Percentiles rank a stretch among this genome's conserved stretches.
phyloP scores from a whole-genome alignment of 345 rosid species.

The Populus pruinosa region DNA sequence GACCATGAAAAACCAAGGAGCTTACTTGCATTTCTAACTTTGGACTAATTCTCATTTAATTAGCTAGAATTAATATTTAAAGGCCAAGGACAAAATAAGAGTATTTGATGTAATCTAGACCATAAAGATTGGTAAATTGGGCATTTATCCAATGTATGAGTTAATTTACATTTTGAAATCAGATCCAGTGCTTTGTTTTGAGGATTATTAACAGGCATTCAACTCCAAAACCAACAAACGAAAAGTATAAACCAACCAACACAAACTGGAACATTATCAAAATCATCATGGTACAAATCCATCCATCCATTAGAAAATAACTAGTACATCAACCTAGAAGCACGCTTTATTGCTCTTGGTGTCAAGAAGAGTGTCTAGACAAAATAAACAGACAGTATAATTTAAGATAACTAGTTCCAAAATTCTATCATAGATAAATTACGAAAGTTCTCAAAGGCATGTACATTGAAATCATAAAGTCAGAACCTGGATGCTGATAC shows the following conservation, averaged over 20 bases:
- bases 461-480: not conserved
- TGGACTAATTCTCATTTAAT: no score
- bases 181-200: not conserved
- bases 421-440: not conserved
- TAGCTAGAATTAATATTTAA: no score
- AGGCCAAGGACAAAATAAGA: no score
- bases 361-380: not conserved
- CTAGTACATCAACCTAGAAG: not conserved
- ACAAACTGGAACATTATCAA: not conserved
- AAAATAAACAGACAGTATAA: not conserved
- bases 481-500: not conserved
- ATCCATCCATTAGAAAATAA: not conserved
- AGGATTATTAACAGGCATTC: not conserved
- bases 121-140: not conserved
- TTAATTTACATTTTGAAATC: not conserved
- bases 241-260: not conserved
- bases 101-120: no score
- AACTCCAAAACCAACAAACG: not conserved
- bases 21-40: no score
- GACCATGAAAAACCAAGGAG: no score
- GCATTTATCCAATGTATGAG: not conserved
- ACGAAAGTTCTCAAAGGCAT: not conserved
- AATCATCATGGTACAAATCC: not conserved
- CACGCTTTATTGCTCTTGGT: not conserved
- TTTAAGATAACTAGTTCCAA: not conserved